A percentile compares a stretch with the other conserved stretches of the same genome.
Evolutionary conservation across 768 basidiomycete species (phyloP).

Genomic region (Pleurotus eryngii): DNA sequence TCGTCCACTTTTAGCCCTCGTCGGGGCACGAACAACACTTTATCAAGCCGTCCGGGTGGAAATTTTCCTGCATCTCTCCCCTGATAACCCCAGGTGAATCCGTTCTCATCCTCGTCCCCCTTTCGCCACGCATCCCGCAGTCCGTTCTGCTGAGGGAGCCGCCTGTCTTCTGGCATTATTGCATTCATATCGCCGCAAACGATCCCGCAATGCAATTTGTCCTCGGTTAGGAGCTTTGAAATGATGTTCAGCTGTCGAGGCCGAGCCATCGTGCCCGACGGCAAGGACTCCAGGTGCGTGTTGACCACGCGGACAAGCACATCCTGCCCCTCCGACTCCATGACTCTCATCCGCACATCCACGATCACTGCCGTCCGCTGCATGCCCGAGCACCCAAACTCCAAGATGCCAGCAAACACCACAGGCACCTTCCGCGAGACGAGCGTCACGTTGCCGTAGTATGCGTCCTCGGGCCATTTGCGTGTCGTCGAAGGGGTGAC

Average conservation of each 20-base stretch:
- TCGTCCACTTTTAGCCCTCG: constrained; percentile 49
- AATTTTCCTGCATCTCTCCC: constrained; percentile 33
- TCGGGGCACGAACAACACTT: constrained; percentile 53
- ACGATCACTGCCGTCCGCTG: constrained; percentile 55
- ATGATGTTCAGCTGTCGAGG: constrained; percentile 54
- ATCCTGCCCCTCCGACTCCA: constrained; percentile 23
- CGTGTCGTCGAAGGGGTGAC: constrained; percentile 51
- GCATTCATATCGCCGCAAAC: constrained; percentile 76
- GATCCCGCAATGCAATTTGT: constrained; percentile 51
- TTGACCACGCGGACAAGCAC: constrained; percentile 62
- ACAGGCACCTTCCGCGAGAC: constrained; percentile 56
- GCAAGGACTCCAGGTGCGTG: constrained; percentile 71
- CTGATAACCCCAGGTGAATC: constrained; percentile 73
- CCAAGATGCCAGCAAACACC: constrained; percentile 43
- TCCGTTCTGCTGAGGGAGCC: constrained; percentile 40
- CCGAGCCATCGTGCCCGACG: constrained; percentile 34
- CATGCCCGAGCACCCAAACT: constrained; percentile 50
- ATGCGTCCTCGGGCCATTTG: constrained; percentile 49
- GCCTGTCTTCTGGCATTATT: constrained; percentile 43
- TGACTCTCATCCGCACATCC: constrained; percentile 46
- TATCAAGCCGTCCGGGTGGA: constrained; percentile 61
- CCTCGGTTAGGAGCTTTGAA: constrained; percentile 45
- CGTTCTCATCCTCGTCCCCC: constrained; percentile 37
- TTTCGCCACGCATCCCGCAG: constrained; percentile 61
- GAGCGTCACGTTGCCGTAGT: constrained; percentile 71